Percentiles rank a stretch among this genome's conserved stretches.
Evolutionary conservation across 176 grass and related monocot species (phyloP).

Genomic region (Oryza nivara): DNA sequence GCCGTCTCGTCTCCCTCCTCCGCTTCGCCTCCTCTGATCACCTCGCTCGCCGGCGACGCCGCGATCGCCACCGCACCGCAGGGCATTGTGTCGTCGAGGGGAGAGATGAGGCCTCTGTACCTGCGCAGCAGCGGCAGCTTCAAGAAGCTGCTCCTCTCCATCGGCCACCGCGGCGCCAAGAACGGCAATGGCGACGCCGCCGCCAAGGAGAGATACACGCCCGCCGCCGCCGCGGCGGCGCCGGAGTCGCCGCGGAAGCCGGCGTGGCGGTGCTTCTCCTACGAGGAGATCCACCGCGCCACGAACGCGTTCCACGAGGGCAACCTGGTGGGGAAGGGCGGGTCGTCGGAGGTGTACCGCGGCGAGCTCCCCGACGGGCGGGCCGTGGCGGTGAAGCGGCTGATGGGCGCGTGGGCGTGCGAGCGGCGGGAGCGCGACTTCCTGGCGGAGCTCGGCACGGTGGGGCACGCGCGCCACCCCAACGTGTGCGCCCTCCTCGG

Average conservation of each 20-base stretch:
- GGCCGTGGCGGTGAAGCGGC: constrained; percentile 78
- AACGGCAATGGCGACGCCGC: background rate
- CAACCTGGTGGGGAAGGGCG: constrained; percentile 87
- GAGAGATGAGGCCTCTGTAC: constrained; percentile 42
- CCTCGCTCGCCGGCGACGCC: background rate
- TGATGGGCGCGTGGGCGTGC: constrained; percentile 58
- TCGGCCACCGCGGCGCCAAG: background rate
- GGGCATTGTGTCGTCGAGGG: no score
- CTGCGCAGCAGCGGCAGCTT: constrained; percentile 36
- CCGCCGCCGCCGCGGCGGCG: background rate
- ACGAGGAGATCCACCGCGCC: constrained; percentile 64
- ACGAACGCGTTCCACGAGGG: constrained; percentile 59
- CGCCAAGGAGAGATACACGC: background rate
- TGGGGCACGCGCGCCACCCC: constrained; percentile 78
- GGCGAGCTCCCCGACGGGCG: constrained; percentile 61
- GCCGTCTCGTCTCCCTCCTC: background rate
- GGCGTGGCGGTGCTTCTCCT: constrained; percentile 76
- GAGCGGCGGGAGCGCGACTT: constrained; percentile 91
- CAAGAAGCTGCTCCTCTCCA: constrained; percentile 51
- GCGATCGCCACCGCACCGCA: no score
- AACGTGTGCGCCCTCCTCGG: constrained; percentile 81
- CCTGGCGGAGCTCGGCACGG: constrained; percentile 77
- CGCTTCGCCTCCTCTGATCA: background rate
- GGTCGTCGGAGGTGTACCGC: constrained; percentile 90
- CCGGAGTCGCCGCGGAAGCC: constrained; percentile 36